Conservation (phyloP, 2,329 filamentous ascomycete genomes). For the Colletotrichum plurivorum region DNA sequence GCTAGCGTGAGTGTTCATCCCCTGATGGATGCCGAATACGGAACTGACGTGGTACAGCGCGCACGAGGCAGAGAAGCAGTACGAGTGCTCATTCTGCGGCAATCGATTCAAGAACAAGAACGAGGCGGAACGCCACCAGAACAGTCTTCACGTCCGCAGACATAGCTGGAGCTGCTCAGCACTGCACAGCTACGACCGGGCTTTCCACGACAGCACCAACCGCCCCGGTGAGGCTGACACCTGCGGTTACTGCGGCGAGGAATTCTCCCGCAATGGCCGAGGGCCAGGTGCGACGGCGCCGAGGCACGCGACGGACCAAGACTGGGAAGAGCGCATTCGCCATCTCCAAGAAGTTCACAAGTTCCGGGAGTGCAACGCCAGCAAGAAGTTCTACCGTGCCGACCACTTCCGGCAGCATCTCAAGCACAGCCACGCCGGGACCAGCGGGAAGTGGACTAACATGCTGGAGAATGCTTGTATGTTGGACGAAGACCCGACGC, state of each 20-base stretch:
- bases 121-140: conserved; percentile 95
- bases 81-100: conserved; percentile 91
- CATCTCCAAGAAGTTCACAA: conserved; percentile 95
- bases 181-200: conserved; percentile 81
- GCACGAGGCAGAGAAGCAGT: conserved; percentile 96
- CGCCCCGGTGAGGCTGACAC: conserved; percentile 79
- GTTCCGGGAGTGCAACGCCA: conserved; percentile 97
- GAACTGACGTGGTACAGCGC: conserved; percentile 66
- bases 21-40: neutral
- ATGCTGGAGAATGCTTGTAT: conserved; percentile 97
- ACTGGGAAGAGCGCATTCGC: conserved; percentile 89
- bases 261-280: conserved; percentile 75
- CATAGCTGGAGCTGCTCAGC: conserved; percentile 98
- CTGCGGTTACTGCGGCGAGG: conserved; percentile 96
- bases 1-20: conserved; percentile 75
- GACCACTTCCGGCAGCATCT: conserved; percentile 98
- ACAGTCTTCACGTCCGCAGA: conserved; percentile 90
- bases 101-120: conserved; percentile 99
- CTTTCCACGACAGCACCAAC: conserved; percentile 86
- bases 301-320: conserved; percentile 77
- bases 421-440: conserved; percentile 96
- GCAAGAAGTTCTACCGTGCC: conserved; percentile 97
- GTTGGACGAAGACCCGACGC: conserved; percentile 82
- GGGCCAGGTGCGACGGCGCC: conserved; percentile 54
- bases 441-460: conserved; percentile 99